Evolutionary conservation across 495 filamentous ascomycete genomes (phyloP), one percentile per base, ranked within the genome.

Genomic region (Neurospora sp.): DNA sequence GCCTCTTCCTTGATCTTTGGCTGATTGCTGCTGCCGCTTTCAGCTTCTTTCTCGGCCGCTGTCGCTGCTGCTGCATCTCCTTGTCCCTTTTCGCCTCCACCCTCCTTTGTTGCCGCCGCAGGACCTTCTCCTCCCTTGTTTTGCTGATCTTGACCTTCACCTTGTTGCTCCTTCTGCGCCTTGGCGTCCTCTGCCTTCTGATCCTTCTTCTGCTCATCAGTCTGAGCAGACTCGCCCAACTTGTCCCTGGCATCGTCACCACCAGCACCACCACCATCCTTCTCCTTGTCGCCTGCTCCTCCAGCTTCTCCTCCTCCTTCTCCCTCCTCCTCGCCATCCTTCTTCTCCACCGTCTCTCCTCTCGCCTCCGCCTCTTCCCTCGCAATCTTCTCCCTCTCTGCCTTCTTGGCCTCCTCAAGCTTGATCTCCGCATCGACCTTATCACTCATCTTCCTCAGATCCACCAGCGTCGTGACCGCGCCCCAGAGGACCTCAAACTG

Each of bases 361-460:
- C 73, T 80, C 37, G 71, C 74, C 38, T 73, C 78, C 45, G 69
- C 73, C 72, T 74, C 76, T 59, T 39, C 66, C 5, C 70, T 78
- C 71, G 70, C 73, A 3, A 75, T 77, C 77, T 83, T 84, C 75
- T 91, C 91, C 72, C 88, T 83, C 75, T 91, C 90, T 0, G 87
- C 89, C 76, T 86, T 85, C 83, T 85, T 89, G 37, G 89, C 89
- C 79, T 90, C 88, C 69, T 92, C 84, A 3, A 96, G 83, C 72
- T 88, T 89, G 71, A 96, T 89, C 83, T 99, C 96, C 15, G 88
- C 89, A 71, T 94, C 92, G 0, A 97, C 82, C 82, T 96, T 97
- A 81, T 99, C 96, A 6, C 87, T 84, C 11, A 94, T 81, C 83
- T 97, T 98, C 72, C 93, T 85, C 13, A 92, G 85, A 75, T 99